Evolutionary conservation across 805 yeast species (phyloP).

Genomic region (Nakazawaea ishiwadae): DNA sequence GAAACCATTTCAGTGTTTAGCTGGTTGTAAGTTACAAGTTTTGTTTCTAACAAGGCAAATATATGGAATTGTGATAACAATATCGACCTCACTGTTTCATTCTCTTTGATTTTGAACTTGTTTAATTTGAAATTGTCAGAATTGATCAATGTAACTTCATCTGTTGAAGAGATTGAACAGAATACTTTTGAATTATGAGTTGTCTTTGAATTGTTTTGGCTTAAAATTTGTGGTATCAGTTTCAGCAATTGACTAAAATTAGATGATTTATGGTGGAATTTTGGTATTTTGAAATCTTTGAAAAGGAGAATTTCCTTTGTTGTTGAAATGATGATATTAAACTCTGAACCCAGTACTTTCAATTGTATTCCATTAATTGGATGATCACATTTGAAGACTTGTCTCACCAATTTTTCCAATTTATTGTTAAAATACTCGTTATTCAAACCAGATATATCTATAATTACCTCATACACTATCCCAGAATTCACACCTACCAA

Average conservation of each 20-base stretch:
- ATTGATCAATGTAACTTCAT: slow-evolving; percentile 1
- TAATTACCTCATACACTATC: slow-evolving; percentile 37
- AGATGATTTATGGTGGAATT: slow-evolving; percentile 12
- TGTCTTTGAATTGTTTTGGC: not conserved
- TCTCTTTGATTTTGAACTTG: not conserved
- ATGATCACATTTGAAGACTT: slow-evolving; percentile 19
- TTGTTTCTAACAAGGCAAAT: slow-evolving; percentile 37
- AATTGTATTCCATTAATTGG: slow-evolving; percentile 8
- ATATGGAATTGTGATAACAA: slow-evolving; percentile 52
- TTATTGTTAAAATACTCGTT: slow-evolving; percentile 36
- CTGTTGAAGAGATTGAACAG: not conserved
- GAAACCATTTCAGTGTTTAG: slow-evolving; percentile 44
- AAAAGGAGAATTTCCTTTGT: not conserved
- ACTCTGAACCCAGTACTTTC: not conserved
- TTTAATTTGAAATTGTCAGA: not conserved
- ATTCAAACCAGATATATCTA: slow-evolving; percentile 30
- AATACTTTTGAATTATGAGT: slow-evolving; percentile 15
- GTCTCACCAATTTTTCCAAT: slow-evolving; percentile 34
- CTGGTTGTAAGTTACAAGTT: slow-evolving; percentile 42
- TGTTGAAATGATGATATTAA: slow-evolving; percentile 4
- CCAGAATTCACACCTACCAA: slow-evolving; percentile 48
- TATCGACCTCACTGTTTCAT: slow-evolving; percentile 28
- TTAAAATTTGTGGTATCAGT: not conserved
- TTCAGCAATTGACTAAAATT: slow-evolving; percentile 12
- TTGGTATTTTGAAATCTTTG: not conserved